Percentiles rank a stretch among this genome's conserved stretches.
Conservation (phyloP, 305 asterid genomes). For the Fraxinus sp. region DNA sequence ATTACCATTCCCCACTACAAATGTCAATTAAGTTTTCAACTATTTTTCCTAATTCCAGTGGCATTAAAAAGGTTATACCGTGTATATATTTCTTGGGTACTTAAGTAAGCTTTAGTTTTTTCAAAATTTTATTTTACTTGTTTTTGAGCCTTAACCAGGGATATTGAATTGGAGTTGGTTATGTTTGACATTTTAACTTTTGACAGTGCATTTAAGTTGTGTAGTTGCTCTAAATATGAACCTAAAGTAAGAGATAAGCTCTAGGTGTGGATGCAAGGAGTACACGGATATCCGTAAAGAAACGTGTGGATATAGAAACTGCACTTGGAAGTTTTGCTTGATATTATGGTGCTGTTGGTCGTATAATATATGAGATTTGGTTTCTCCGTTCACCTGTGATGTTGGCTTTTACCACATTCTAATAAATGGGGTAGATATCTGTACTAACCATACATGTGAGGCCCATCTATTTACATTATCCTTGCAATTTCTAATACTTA, state of each 20-base stretch:
- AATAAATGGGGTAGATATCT: background rate
- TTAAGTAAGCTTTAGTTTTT: background rate
- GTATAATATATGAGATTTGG: background rate
- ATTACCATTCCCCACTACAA: too few relatives aligned
- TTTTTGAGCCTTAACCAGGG: background rate
- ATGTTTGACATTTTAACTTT: constrained; percentile 42
- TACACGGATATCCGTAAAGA: constrained; percentile 38
- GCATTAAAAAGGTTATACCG: background rate
- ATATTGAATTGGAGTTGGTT: background rate
- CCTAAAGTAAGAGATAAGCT: constrained; percentile 34
- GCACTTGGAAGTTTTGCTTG: background rate
- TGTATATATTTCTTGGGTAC: background rate
- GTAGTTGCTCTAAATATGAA: constrained; percentile 56
- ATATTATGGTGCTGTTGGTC: background rate
- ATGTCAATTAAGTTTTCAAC: background rate
- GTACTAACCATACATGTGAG: background rate
- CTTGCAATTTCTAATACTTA: background rate
- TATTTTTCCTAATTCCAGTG: background rate
- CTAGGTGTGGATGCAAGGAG: constrained; percentile 39
- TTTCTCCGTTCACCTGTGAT: background rate
- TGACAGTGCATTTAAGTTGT: constrained; percentile 45
- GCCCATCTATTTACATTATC: background rate
- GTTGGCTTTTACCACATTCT: background rate
- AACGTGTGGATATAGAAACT: constrained; percentile 28
- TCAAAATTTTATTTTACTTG: background rate